Evolutionary conservation across 805 yeast genomes (phyloP).

Genomic region (Clavispora asparagi): DNA sequence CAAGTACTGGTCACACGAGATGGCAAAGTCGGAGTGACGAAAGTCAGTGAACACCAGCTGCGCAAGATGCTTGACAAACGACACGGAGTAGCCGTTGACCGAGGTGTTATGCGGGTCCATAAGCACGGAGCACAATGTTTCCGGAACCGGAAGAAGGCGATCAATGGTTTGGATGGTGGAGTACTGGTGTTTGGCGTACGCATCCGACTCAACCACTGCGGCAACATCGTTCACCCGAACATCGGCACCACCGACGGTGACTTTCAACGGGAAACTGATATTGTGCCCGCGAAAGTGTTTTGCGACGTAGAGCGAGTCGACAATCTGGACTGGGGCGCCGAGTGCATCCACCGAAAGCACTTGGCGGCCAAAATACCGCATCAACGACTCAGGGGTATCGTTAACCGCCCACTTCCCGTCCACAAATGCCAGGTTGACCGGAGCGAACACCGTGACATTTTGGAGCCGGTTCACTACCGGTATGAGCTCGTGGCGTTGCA

Average conservation of each 20-base stretch:
- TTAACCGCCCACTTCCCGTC: slow-evolving; percentile 15
- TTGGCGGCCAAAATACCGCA: slow-evolving; percentile 31
- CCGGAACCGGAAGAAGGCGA: slow-evolving; percentile 33
- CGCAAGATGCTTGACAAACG: slow-evolving; percentile 25
- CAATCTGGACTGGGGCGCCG: slow-evolving; percentile 19
- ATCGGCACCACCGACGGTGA: neutral
- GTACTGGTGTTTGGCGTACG: slow-evolving; percentile 55
- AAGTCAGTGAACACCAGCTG: slow-evolving; percentile 19
- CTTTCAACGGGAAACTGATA: slow-evolving; percentile 8
- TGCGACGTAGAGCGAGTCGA: slow-evolving; percentile 24
- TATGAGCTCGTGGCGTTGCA: slow-evolving; percentile 60
- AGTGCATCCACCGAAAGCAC: slow-evolving; percentile 28
- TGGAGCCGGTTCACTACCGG: slow-evolving; percentile 54
- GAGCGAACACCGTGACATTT: slow-evolving; percentile 74
- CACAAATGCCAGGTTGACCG: slow-evolving; percentile 71
- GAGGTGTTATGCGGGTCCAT: slow-evolving; percentile 5
- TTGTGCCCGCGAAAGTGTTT: slow-evolving; percentile 1
- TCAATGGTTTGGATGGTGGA: slow-evolving; percentile 66
- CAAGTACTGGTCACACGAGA: slow-evolving; percentile 25
- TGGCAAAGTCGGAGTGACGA: slow-evolving; percentile 7
- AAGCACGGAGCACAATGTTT: slow-evolving; percentile 33
- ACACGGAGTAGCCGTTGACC: slow-evolving; percentile 18
- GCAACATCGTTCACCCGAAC: slow-evolving; percentile 37
- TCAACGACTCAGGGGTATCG: slow-evolving; percentile 9
- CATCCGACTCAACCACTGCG: slow-evolving; percentile 52